phyloP scores from a whole-genome alignment of 768 basidiomycete species.

The Leccinellum rugosiceps region DNA sequence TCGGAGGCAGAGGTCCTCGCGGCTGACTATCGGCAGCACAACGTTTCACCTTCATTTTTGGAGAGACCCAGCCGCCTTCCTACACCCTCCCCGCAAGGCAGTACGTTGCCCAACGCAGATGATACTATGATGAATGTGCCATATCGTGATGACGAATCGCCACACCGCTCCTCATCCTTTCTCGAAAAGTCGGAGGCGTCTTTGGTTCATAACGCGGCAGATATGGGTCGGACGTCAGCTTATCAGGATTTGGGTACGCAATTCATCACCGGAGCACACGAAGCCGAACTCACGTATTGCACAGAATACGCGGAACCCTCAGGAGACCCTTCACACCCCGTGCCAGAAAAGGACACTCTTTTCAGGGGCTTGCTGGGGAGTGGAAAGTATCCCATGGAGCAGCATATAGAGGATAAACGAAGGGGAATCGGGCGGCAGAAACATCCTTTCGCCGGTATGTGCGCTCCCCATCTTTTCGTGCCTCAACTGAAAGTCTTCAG shows the following conservation, averaged over 20 bases:
- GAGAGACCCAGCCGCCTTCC: conserved; percentile 12
- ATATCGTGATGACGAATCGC: conserved; percentile 26
- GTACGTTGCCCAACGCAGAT: neutral
- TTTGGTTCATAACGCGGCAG: conserved; percentile 48
- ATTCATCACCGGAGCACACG: neutral
- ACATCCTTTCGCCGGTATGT: conserved; percentile 73
- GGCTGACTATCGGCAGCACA: conserved; percentile 26
- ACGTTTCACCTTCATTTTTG: conserved; percentile 12
- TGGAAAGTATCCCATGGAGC: conserved; percentile 62
- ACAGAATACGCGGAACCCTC: conserved; percentile 67
- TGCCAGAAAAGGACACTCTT: conserved; percentile 40
- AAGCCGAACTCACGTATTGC: conserved; percentile 1
- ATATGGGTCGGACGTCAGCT: conserved; percentile 34
- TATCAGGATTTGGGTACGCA: conserved; percentile 56
- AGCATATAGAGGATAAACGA: conserved; percentile 86
- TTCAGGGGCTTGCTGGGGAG: conserved; percentile 42
- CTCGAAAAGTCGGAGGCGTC: conserved; percentile 29
- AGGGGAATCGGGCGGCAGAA: conserved; percentile 80
- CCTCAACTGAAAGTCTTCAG: conserved; percentile 31
- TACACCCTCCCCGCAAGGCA: conserved; percentile 14
- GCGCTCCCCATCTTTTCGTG: neutral
- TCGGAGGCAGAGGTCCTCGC: conserved; percentile 25
- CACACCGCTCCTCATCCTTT: conserved; percentile 11
- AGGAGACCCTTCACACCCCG: conserved; percentile 18
- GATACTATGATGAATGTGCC: conserved; percentile 7